Percentiles rank a stretch among this genome's conserved stretches.
Conservation (phyloP, 2,329 filamentous ascomycete species). For the Sporothrix protearum region DNA sequence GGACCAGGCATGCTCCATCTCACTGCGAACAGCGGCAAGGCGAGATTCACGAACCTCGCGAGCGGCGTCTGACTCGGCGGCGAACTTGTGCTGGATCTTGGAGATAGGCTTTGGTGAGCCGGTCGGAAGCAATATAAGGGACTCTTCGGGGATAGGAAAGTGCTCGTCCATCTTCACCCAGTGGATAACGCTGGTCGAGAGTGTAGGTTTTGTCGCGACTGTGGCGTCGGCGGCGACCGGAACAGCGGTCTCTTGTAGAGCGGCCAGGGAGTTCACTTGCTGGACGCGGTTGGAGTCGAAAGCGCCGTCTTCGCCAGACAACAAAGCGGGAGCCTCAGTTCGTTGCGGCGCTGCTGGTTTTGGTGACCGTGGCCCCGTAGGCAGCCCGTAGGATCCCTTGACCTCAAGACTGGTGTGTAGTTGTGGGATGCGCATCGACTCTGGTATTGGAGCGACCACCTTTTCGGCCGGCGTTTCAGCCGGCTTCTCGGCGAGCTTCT, state of each 20-base stretch:
- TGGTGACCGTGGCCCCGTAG: conserved; percentile 24
- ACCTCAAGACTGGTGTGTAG: conserved; percentile 33
- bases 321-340: not conserved
- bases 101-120: conserved; percentile 68
- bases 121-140: conserved; percentile 72
- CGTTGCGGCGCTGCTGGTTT: conserved; percentile 20
- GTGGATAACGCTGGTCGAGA: conserved; percentile 46
- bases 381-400: conserved; percentile 32
- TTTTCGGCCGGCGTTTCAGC: not conserved
- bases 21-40: conserved; percentile 63
- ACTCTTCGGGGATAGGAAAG: conserved; percentile 69
- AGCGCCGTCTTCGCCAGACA: not conserved
- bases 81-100: conserved; percentile 70
- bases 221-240: conserved; percentile 6
- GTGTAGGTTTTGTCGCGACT: not conserved
- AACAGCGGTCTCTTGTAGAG: conserved; percentile 13
- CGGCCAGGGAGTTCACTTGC: not conserved
- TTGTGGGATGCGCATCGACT: conserved; percentile 30
- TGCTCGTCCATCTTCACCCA: conserved; percentile 73
- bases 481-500: not conserved
- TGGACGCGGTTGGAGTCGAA: conserved; percentile 27
- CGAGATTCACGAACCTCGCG: conserved; percentile 63
- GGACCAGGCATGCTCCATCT: conserved; percentile 74
- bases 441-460: not conserved
- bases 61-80: conserved; percentile 56